Evolutionary conservation across 2,329 filamentous ascomycete species (phyloP).

Genomic region (Exophiala sp.): DNA sequence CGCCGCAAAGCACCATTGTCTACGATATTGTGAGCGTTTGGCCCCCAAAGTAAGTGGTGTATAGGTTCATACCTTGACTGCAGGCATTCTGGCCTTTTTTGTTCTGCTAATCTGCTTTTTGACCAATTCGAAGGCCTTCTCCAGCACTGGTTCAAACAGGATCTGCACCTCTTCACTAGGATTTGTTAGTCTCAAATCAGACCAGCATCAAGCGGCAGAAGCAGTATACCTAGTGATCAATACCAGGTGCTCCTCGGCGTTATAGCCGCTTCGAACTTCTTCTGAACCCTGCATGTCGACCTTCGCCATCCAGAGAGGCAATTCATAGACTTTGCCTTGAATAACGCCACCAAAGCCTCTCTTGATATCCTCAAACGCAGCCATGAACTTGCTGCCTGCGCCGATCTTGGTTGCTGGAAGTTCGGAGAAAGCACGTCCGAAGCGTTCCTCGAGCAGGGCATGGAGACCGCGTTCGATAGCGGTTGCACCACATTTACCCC

Average conservation of each 20-base stretch:
- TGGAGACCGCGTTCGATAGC: conserved; percentile 35
- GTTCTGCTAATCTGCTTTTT: conserved; percentile 5
- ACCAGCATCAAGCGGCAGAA: too few relatives aligned
- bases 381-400: conserved; percentile 35
- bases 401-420: conserved; percentile 29
- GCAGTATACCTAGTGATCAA: neutral
- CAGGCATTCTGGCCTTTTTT: conserved; percentile 3
- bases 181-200: neutral
- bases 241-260: neutral
- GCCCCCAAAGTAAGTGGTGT: neutral
- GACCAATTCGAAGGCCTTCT: conserved; percentile 11
- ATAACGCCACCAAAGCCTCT: conserved; percentile 28
- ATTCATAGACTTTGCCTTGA: neutral
- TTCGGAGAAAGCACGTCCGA: conserved; percentile 30
- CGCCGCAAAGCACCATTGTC: conserved; percentile 17
- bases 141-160: conserved; percentile 17
- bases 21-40: conserved; percentile 4
- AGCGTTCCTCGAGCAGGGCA: conserved; percentile 30
- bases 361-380: conserved; percentile 33
- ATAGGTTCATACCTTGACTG: neutral
- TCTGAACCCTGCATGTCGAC: neutral
- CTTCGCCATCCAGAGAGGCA: conserved; percentile 3
- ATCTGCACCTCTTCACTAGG: conserved; percentile 12
- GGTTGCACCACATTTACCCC: conserved; percentile 35
- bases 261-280: neutral